Evolutionary conservation across 2,329 filamentous ascomycete genomes (phyloP), one percentile per base, ranked within the genome.

Genomic region (Magnaporthiopsis poae): DNA sequence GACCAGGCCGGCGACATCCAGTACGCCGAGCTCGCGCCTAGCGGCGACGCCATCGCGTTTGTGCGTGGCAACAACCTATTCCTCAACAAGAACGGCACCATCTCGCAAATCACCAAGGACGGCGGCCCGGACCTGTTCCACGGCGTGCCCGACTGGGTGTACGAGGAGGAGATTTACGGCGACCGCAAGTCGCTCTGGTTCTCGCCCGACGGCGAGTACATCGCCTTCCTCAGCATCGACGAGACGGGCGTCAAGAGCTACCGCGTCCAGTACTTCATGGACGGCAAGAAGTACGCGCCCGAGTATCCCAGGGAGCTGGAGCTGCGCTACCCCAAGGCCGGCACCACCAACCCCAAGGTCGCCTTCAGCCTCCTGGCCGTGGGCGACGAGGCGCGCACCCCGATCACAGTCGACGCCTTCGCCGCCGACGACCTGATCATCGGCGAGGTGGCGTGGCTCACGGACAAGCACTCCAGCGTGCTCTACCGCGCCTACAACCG

Each of bases 311-410:
- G 98, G 73, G 88, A 94, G 59, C 86, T 89, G 69, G 81, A 92
- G 71, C 96, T 99, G 84, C 99, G 99, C 77, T 99, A 99, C 73
- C 96, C 95, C 64, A 99, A 98, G 77, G 90, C 94, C 29, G 96
- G 95, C 4, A 89, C 93, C 2, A 92, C 93, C 62, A 99, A 99
- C 75, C 95, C 95, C 0, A 86, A 91, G 18, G 94, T 98, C 4
- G 88, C 86, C 27, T 90, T 98, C 33, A 82, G 89, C 9, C 88
- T 94, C 62, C 82, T 88, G 0, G 90, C 86, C 62, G 90, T 90
- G 36, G 98, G 98, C 73, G 77, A 82, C 0, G 89, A 94, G 69
- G 86, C 93, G 25, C 86, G 97, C 76, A 86, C 94, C 39, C 86
- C 99, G 70, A 96, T 99, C 72, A 97, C 92, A 36, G 92, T 96